Evolutionary conservation across 2,329 filamentous ascomycete genomes (phyloP).

Genomic region (Cladosporium austrohemisphaericum): DNA sequence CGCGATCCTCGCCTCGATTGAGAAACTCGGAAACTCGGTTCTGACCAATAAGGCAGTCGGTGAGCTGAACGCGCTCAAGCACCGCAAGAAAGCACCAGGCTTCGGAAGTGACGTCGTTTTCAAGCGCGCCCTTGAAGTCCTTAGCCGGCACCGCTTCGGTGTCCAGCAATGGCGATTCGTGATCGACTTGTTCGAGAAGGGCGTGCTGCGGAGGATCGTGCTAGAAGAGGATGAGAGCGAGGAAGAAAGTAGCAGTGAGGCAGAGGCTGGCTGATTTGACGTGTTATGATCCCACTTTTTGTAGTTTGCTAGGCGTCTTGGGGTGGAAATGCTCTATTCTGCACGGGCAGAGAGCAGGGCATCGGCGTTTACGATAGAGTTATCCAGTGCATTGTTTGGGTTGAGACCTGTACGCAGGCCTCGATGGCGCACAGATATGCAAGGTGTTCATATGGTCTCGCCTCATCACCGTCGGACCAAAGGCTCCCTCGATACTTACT

Average conservation of each 20-base stretch:
- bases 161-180: slow-evolving; percentile 84
- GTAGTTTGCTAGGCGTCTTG: not conserved
- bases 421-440: too few species aligned
- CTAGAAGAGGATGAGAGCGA: slow-evolving; percentile 61
- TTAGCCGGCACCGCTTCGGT: slow-evolving; percentile 87
- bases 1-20: slow-evolving; percentile 77
- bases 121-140: slow-evolving; percentile 74
- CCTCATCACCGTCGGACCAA: too few species aligned
- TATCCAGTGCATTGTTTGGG: too few species aligned
- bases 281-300: not conserved
- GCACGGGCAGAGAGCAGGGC: too few species aligned
- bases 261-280: not conserved
- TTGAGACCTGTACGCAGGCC: too few species aligned
- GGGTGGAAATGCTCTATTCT: too few species aligned
- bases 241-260: slow-evolving; percentile 36
- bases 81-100: slow-evolving; percentile 63
- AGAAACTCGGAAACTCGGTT: slow-evolving; percentile 89
- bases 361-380: too few species aligned
- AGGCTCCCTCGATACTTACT: too few species aligned
- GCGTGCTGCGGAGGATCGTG: slow-evolving; percentile 78
- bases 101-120: slow-evolving; percentile 78
- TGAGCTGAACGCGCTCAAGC: slow-evolving; percentile 60
- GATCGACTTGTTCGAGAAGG: slow-evolving; percentile 90
- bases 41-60: slow-evolving; percentile 80
- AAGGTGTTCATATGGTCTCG: too few species aligned